Conservation (phyloP, 495 filamentous ascomycete species). For the Trichoderma gamsii region DNA sequence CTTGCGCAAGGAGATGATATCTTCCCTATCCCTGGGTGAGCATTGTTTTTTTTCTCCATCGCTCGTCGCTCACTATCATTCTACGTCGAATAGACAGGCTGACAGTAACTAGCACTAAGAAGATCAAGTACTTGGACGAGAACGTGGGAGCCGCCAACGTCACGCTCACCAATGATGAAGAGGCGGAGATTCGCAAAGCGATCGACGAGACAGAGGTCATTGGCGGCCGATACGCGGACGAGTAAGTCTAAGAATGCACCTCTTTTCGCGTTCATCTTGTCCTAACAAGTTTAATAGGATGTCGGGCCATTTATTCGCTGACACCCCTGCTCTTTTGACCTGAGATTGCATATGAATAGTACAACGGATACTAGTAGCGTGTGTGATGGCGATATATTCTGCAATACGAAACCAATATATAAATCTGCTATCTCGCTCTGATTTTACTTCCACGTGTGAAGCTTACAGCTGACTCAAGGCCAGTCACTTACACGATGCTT, state of each 20-base stretch:
- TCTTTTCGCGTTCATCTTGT: neutral
- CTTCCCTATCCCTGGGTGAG: slow-evolving; percentile 46
- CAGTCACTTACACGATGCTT: no score
- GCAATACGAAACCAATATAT: no score
- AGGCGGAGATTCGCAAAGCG: slow-evolving; percentile 34
- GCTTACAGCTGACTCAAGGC: no score
- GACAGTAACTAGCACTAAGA: slow-evolving; percentile 36
- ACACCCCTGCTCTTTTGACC: neutral
- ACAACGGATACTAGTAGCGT: neutral
- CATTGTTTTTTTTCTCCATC: neutral
- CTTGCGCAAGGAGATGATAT: slow-evolving; percentile 51
- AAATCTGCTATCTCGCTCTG: no score
- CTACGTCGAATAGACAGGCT: neutral
- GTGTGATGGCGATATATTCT: neutral
- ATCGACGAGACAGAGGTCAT: slow-evolving; percentile 1
- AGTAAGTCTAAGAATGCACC: neutral
- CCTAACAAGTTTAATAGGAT: neutral
- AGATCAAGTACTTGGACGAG: slow-evolving; percentile 50
- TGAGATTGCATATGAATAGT: neutral
- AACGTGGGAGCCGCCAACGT: slow-evolving; percentile 46
- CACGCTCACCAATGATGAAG: slow-evolving; percentile 39
- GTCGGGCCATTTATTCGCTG: neutral
- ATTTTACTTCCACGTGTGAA: no score
- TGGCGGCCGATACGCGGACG: neutral
- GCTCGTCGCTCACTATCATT: neutral